Evolutionary conservation across 2,329 filamentous ascomycete species (phyloP).

Genomic region (Pseudogymnoascus sp.): DNA sequence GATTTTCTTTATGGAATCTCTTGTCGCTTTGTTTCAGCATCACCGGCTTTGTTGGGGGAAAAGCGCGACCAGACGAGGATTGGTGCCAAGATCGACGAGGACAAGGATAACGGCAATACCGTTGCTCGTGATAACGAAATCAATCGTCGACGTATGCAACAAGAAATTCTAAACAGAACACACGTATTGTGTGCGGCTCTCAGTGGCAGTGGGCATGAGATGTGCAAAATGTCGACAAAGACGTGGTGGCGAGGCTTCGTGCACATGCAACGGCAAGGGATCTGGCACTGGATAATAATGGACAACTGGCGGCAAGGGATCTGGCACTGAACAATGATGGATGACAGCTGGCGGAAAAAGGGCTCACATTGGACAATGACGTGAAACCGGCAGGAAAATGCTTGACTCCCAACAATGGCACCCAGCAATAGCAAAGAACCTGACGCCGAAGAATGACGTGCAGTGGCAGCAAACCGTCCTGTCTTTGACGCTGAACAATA

Average conservation of each 20-base stretch:
- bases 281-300: background rate
- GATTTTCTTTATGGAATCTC: background rate
- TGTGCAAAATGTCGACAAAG: slow-evolving; percentile 32
- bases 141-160: slow-evolving; percentile 74
- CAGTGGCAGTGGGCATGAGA: slow-evolving; percentile 92
- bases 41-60: slow-evolving; percentile 30
- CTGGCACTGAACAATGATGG: background rate
- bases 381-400: background rate
- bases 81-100: slow-evolving; percentile 75
- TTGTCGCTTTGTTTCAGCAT: background rate
- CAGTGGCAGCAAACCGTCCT: background rate
- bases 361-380: background rate
- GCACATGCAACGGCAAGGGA: background rate
- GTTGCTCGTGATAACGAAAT: slow-evolving; percentile 80
- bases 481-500: background rate
- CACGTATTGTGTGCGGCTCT: slow-evolving; percentile 93
- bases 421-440: background rate
- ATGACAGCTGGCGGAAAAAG: background rate
- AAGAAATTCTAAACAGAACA: slow-evolving; percentile 81
- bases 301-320: background rate
- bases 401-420: background rate
- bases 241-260: background rate
- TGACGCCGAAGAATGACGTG: background rate
- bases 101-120: slow-evolving; percentile 78
- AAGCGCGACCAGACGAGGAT: slow-evolving; percentile 71